phyloP scores from a whole-genome alignment of 495 filamentous ascomycete species.

The Elaphomyces granulatus region DNA sequence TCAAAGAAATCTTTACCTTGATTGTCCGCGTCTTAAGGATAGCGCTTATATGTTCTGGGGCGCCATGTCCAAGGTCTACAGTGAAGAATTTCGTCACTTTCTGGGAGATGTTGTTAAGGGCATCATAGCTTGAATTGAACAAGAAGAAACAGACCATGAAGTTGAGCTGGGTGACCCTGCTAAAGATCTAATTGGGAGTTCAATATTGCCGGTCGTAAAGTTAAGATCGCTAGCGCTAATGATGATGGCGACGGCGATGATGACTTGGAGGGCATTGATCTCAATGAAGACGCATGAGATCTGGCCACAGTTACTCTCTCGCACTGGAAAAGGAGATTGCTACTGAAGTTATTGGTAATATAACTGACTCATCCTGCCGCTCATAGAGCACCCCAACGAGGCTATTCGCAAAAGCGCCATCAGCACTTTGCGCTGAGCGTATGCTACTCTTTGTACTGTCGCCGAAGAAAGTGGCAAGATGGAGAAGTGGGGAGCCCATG shows the following conservation, averaged over 20 bases:
- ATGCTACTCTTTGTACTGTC: constrained; percentile 77
- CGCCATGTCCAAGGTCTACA: constrained; percentile 84
- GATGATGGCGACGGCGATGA: constrained; percentile 40
- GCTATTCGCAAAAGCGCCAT: constrained; percentile 85
- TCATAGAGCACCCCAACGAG: constrained; percentile 81
- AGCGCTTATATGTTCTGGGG: constrained; percentile 96
- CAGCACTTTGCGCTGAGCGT: constrained; percentile 81
- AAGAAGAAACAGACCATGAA: constrained; percentile 77
- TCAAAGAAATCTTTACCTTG: constrained; percentile 74
- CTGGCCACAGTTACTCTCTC: constrained; percentile 62
- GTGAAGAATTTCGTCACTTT: constrained; percentile 76
- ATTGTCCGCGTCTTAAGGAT: constrained; percentile 77
- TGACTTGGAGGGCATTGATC: constrained; percentile 47
- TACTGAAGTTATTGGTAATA: constrained; percentile 83
- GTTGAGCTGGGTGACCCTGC: constrained; percentile 65
- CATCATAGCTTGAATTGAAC: constrained; percentile 70
- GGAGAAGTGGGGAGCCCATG: constrained; percentile 79
- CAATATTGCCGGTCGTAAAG: constrained; percentile 64
- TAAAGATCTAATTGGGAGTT: constrained; percentile 62
- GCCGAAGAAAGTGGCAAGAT: constrained; percentile 66
- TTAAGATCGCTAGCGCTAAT: constrained; percentile 53
- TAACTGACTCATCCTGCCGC: constrained; percentile 63
- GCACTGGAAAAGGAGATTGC: constrained; percentile 97
- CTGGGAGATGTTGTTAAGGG: constrained; percentile 73
- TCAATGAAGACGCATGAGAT: constrained; percentile 72